phyloP scores from a whole-genome alignment of 2,329 filamentous ascomycete genomes.

The Aspergillus hiratsukae region DNA sequence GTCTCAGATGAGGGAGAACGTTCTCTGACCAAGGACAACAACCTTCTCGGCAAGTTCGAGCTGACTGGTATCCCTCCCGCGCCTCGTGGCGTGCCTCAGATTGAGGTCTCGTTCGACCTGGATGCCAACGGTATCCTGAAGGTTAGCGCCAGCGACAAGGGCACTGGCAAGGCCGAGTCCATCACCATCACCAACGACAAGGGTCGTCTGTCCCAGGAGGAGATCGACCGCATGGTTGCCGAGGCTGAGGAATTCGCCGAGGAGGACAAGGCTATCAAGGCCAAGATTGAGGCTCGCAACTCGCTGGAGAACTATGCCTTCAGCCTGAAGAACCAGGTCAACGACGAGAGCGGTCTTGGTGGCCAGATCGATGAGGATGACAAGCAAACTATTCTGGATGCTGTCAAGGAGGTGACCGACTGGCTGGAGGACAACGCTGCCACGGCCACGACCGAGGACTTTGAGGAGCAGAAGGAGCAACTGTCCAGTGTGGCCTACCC shows the following conservation, averaged over 20 bases:
- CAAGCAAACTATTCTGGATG: constrained; percentile 93
- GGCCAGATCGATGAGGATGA: constrained; percentile 98
- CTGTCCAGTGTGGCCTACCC: constrained; percentile 93
- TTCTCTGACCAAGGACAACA: constrained; percentile 94
- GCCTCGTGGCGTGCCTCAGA: constrained; percentile 93
- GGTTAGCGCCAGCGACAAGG: constrained; percentile 95
- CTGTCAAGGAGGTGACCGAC: constrained; percentile 93
- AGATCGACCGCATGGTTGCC: constrained; percentile 98
- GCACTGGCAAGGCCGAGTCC: constrained; percentile 92
- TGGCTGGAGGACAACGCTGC: constrained; percentile 95
- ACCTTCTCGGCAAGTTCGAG: constrained; percentile 96
- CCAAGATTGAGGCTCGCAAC: constrained; percentile 95
- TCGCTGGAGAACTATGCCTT: constrained; percentile 98
- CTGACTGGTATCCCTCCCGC: constrained; percentile 92
- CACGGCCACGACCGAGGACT: constrained; percentile 84
- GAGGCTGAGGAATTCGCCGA: constrained; percentile 99
- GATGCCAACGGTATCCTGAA: constrained; percentile 98
- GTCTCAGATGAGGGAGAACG: constrained; percentile 72
- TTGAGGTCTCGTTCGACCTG: constrained; percentile 96
- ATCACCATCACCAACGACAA: constrained; percentile 99
- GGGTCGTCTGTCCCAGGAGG: constrained; percentile 90
- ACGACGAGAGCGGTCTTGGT: constrained; percentile 92
- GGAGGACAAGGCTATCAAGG: constrained; percentile 96
- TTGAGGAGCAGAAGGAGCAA: constrained; percentile 99
- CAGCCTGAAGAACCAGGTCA: constrained; percentile 98